Evolutionary conservation across 768 basidiomycete species (phyloP).

Genomic region (Psilocybe tampanensis): DNA sequence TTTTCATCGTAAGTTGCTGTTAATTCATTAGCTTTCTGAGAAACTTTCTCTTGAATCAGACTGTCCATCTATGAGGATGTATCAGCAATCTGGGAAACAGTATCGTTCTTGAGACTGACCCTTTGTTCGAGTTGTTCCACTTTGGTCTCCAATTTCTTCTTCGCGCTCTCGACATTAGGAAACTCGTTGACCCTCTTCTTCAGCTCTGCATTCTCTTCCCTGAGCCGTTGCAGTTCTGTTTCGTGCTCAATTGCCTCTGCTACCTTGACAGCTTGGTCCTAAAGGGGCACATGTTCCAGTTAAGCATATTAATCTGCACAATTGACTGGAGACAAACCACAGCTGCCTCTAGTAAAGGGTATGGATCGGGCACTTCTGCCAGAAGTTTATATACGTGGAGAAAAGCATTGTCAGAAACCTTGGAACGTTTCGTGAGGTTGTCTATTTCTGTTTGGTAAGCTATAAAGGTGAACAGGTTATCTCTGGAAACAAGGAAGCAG

Average conservation of each 20-base stretch:
- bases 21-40: constrained; percentile 93
- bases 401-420: constrained; percentile 92
- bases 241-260: constrained; percentile 82
- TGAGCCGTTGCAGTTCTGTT: constrained; percentile 67
- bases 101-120: constrained; percentile 40
- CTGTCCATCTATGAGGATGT: constrained; percentile 81
- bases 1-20: constrained; percentile 97
- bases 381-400: constrained; percentile 96
- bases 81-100: constrained; percentile 5
- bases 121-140: constrained; percentile 83
- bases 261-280: constrained; percentile 94
- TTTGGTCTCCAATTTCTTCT: constrained; percentile 74
- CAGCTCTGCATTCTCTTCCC: constrained; percentile 83
- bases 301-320: background rate
- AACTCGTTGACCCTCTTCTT: constrained; percentile 71
- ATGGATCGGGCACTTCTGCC: constrained; percentile 97
- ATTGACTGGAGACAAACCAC: constrained; percentile 53
- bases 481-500: background rate
- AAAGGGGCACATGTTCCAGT: background rate
- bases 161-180: constrained; percentile 61
- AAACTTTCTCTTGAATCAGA: constrained; percentile 85
- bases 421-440: constrained; percentile 89
- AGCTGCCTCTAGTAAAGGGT: constrained; percentile 92
- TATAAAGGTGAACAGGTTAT: constrained; percentile 28
- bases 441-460: constrained; percentile 98